Evolutionary conservation across 75 land plant species (phyloP).

Genomic region (Sequoia sempervirens): DNA sequence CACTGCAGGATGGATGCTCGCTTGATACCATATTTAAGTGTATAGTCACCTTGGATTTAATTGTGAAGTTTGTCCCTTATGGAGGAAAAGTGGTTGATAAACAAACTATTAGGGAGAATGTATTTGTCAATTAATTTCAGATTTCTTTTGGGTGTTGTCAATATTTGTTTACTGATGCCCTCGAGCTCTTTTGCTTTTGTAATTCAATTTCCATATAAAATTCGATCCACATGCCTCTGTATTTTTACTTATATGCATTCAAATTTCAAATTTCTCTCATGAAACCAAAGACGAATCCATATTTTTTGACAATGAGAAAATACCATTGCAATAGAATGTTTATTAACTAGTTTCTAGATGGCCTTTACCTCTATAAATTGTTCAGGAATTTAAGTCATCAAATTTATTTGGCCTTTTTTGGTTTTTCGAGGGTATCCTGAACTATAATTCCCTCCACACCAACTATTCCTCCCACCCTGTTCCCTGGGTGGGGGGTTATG

Average conservation of each 20-base stretch:
- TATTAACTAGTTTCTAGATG: background rate
- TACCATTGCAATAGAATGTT: background rate
- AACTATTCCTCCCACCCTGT: no score
- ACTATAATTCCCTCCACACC: no score
- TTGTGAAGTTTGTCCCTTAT: background rate
- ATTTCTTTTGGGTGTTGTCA: background rate
- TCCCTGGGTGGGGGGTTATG: no score
- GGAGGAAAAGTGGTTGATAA: background rate
- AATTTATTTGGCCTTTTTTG: background rate
- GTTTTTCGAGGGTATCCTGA: background rate
- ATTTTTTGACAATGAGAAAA: background rate
- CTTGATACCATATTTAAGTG: background rate
- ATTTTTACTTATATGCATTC: background rate
- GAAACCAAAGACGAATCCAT: background rate
- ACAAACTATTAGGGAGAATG: background rate
- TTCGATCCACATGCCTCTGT: background rate
- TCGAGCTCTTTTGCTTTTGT: background rate
- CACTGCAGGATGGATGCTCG: background rate
- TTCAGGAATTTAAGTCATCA: background rate
- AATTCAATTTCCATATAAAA: background rate
- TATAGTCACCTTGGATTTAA: background rate
- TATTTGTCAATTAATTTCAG: background rate
- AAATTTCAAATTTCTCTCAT: background rate
- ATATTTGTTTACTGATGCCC: background rate
- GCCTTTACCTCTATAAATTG: background rate